Base-by-base conservation (phyloP, 2,329 filamentous ascomycete species). In the Phaeosphaeria sp. region DNA sequence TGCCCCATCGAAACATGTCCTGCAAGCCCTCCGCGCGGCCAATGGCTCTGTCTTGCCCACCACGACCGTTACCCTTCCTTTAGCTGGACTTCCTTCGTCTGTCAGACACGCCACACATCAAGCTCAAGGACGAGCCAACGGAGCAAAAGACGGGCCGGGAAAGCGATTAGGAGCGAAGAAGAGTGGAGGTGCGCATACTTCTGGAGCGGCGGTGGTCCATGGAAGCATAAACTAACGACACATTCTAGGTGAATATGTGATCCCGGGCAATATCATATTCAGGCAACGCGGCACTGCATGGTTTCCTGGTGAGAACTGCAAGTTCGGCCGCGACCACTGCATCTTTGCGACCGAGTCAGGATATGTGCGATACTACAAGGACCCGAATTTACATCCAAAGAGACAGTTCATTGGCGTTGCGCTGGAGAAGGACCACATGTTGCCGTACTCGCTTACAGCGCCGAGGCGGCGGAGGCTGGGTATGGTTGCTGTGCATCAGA, bases 251-350 rank as follows among this genome's bases (percentile, higher is more conserved):
- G 90, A 97, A 82, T 96, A 90, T 78, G 95, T 99, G 36, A 90
- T 97, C 57, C 90, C 93, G 4, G 95, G 95, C 54, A 98, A 97
- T 82, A 99, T 99, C 79, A 91, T 99, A 80, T 99, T 95, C 86
- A 93, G 92, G 76, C 95, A 99, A 80, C 90, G 94, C 72, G 95
- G 95, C 69, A 96, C 95, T 3, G 87, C 89, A 72, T 99, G 95
- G 95, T 94, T 90, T 77, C 90, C 95, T 0, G 95, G 95, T 71
- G 95, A 98, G 77, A 98, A 99, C 80, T 92, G 91, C 78, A 91
- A 89, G 70, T 94, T 98, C 83, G 95, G 95, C 50, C 90, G 95
- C 60, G 93, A 99, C 78, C 95, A 98, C 82, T 98, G 94, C 50
- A 96, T 99, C 75, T 96, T 91, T 79, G 89, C 95, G 52, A 89